phyloP scores from a whole-genome alignment of 345 rosid genomes.

The Leavenworthia alabamica region DNA sequence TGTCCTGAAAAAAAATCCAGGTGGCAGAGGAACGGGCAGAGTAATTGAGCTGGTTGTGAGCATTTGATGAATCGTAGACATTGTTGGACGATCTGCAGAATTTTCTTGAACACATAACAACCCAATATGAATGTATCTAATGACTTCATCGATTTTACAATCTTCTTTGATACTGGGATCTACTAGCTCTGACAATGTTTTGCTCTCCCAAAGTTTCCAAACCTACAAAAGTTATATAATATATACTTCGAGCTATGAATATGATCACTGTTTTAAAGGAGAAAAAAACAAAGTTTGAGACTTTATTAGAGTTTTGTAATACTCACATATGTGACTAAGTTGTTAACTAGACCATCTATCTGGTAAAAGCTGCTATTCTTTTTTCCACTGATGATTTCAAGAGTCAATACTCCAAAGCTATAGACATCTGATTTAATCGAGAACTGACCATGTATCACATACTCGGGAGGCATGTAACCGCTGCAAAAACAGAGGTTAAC shows the following conservation, averaged over 20 bases:
- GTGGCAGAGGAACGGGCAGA: slow-evolving; percentile 19
- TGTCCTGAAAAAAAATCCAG: slow-evolving; percentile 10
- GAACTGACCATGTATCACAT: slow-evolving; percentile 11
- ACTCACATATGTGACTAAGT: slow-evolving; percentile 27
- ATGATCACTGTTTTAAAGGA: neutral
- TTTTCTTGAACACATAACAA: slow-evolving; percentile 31
- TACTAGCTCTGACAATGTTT: neutral
- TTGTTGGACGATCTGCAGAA: slow-evolving; percentile 20
- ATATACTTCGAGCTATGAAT: neutral
- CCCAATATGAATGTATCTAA: slow-evolving; percentile 25
- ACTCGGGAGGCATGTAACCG: slow-evolving; percentile 26
- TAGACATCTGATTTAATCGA: slow-evolving; percentile 27
- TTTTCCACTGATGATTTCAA: slow-evolving; percentile 23
- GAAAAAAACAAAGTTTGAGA: neutral
- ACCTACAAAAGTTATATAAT: slow-evolving; percentile 10
- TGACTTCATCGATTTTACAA: slow-evolving; percentile 4
- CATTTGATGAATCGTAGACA: slow-evolving; percentile 6
- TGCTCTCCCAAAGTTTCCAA: slow-evolving; percentile 25
- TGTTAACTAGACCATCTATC: slow-evolving; percentile 11
- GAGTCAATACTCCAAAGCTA: slow-evolving; percentile 25
- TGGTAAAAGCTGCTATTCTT: slow-evolving; percentile 21
- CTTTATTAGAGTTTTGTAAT: neutral
- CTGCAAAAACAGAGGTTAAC: neutral
- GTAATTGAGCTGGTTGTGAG: slow-evolving; percentile 15
- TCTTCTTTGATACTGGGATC: slow-evolving; percentile 8